Conservation (phyloP, 1,139 yeast species). For the Saccharomycopsis crataegensis region DNA sequence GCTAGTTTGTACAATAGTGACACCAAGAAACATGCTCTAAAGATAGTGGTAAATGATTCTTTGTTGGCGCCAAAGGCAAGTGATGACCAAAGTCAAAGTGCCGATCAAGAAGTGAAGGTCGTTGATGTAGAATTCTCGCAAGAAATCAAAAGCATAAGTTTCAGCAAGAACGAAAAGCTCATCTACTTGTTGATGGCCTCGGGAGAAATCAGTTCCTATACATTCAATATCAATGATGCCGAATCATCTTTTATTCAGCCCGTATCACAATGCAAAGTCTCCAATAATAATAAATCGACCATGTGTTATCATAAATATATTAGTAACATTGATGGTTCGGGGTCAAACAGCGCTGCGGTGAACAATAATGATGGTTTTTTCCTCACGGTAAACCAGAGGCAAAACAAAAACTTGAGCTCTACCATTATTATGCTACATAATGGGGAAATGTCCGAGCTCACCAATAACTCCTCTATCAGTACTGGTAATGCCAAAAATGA, state of each 20-base stretch:
- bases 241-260: too few relatives aligned
- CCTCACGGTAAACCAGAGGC: neutral
- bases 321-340: too few relatives aligned
- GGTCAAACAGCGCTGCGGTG: neutral
- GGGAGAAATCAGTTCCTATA: constrained; percentile 8
- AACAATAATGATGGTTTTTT: constrained; percentile 11
- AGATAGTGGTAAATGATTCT: constrained; percentile 6
- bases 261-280: too few relatives aligned
- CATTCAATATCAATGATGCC: neutral
- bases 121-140: constrained; percentile 4
- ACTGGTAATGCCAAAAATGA: neutral
- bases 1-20: constrained; percentile 11
- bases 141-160: constrained; percentile 6
- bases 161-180: constrained; percentile 7
- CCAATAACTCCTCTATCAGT: neutral
- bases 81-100: too few relatives aligned
- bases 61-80: neutral
- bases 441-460: constrained; percentile 9
- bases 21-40: constrained; percentile 11
- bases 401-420: neutral
- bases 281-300: too few relatives aligned
- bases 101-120: neutral
- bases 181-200: constrained; percentile 2
- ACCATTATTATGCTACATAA: neutral
- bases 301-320: too few relatives aligned